These are phyloP conservation scores for Aleurites moluccanus DNA, from an alignment of 441 rosid species.

Conservation along the genomic window DNA sequence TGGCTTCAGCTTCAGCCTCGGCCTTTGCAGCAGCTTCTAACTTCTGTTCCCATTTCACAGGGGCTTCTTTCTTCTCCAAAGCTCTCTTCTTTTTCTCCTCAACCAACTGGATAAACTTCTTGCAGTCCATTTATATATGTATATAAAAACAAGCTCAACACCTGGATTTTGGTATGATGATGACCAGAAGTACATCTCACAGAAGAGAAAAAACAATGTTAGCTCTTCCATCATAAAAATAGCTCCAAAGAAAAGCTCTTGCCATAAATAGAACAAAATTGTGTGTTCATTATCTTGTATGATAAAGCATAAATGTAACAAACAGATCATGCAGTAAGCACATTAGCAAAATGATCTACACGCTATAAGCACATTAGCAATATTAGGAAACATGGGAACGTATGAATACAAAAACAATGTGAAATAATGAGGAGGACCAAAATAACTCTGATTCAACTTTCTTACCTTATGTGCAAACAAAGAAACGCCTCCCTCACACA, in stretches of 20 bases:
- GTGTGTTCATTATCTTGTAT: background rate
- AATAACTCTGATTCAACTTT: constrained; percentile 34
- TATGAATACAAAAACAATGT: background rate
- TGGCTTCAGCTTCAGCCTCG: constrained; percentile 60
- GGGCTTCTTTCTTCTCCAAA: constrained; percentile 83
- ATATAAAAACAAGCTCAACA: constrained; percentile 54
- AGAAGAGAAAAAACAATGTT: constrained; percentile 92
- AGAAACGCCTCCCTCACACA: background rate
- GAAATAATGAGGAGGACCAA: background rate
- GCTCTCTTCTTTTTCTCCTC: constrained; percentile 90
- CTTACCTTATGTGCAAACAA: constrained; percentile 37
- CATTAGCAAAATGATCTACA: background rate
- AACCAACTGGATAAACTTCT: constrained; percentile 90
- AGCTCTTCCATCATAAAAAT: constrained; percentile 54
- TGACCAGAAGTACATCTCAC: constrained; percentile 91
- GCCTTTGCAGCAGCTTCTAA: constrained; percentile 87
- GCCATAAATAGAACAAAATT: background rate
- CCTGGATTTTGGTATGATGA: constrained; percentile 89
- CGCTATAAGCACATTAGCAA: background rate
- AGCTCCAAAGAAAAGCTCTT: background rate
- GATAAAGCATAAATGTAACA: background rate
- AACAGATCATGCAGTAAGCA: background rate
- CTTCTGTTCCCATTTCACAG: constrained; percentile 94
- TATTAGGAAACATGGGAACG: background rate
- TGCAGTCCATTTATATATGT: constrained; percentile 79